Conservation (phyloP, 805 yeast species). For the Ogataea naganishii region DNA sequence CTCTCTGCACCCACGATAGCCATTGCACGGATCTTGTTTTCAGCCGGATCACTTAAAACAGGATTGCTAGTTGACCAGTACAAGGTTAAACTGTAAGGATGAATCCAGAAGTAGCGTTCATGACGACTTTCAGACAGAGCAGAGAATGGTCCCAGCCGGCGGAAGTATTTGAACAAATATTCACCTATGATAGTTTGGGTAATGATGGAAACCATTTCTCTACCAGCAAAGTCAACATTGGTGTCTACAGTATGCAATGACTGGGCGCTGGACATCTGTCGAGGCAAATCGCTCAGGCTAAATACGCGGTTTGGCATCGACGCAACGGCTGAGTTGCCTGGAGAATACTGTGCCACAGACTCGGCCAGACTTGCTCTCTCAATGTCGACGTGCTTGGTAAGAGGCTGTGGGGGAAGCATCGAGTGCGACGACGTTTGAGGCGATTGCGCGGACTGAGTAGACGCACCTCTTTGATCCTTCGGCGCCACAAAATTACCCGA, state of each 20-base stretch:
- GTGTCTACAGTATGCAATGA: slow-evolving; percentile 38
- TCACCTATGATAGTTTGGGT: slow-evolving; percentile 95
- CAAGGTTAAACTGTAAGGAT: slow-evolving; percentile 84
- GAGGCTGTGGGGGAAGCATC: slow-evolving; percentile 8
- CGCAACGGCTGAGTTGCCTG: background rate
- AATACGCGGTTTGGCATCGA: slow-evolving; percentile 2
- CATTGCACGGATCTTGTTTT: slow-evolving; percentile 64
- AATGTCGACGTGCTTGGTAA: slow-evolving; percentile 2
- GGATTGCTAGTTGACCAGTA: slow-evolving; percentile 88
- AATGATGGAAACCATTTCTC: slow-evolving; percentile 72
- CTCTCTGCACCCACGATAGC: slow-evolving; percentile 75
- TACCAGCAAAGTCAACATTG: slow-evolving; percentile 55
- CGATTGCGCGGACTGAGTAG: slow-evolving; percentile 14
- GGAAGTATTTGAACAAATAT: slow-evolving; percentile 74
- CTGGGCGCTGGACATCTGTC: slow-evolving; percentile 8
- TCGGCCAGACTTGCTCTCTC: background rate
- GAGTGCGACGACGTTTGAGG: slow-evolving; percentile 5
- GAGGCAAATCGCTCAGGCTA: slow-evolving; percentile 1
- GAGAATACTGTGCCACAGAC: background rate
- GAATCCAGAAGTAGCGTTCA: slow-evolving; percentile 92
- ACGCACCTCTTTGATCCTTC: slow-evolving; percentile 17
- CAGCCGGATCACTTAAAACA: slow-evolving; percentile 56
- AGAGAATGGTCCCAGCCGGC: slow-evolving; percentile 67
- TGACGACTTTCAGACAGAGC: slow-evolving; percentile 75
- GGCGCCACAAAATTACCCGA: slow-evolving; percentile 8